Percentiles rank a stretch among this genome's conserved stretches.
Conservation (phyloP, 73 alveolate genomes). For the Breviolum minutum region DNA sequence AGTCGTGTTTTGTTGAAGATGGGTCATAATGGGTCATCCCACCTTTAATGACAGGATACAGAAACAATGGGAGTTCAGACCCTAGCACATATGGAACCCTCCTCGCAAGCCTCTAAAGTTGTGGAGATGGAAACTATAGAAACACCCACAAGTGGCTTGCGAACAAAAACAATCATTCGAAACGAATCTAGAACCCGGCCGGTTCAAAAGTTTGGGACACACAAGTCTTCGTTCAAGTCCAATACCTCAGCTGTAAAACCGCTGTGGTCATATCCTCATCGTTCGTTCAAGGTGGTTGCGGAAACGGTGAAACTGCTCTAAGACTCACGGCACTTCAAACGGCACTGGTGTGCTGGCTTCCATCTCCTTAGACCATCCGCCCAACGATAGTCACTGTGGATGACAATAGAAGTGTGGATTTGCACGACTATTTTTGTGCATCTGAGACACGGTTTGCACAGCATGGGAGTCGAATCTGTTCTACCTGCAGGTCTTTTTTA, state of each 20-base stretch:
- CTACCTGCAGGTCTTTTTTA: neutral
- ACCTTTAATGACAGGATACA: no score
- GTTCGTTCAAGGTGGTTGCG: no score
- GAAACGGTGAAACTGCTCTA: neutral
- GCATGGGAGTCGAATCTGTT: constrained; percentile 1
- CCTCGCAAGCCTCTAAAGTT: no score
- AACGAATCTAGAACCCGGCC: neutral
- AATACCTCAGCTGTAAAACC: neutral
- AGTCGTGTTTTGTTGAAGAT: no score
- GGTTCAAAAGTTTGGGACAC: neutral
- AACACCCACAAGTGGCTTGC: neutral
- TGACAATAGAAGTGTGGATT: neutral
- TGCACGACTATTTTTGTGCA: neutral
- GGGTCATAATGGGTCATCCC: no score
- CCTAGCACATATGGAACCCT: no score
- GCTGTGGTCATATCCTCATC: no score
- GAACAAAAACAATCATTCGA: constrained; percentile 13
- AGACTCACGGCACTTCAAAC: neutral
- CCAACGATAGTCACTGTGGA: no score
- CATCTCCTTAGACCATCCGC: neutral
- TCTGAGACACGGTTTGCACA: neutral
- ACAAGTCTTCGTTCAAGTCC: constrained; percentile 2
- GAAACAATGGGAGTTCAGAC: no score
- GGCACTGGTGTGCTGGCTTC: constrained; percentile 43
- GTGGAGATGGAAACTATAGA: no score